These are phyloP conservation scores for Emergomyces orientalis DNA, from an alignment of 2,329 filamentous ascomycete species.

Conservation along the genomic window DNA sequence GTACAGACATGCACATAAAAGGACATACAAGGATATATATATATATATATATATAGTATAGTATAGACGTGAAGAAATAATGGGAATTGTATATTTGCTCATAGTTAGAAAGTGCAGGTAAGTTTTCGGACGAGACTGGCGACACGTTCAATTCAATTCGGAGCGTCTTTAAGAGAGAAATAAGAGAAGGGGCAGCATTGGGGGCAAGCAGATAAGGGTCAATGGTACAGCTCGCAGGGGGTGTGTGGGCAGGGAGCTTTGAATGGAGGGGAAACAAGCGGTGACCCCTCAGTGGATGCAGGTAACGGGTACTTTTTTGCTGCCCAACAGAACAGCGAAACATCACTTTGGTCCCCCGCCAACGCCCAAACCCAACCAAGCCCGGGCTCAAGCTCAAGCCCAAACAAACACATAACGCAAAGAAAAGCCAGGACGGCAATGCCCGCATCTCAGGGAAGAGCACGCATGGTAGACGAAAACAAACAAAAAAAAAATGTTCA, in stretches of 20 bases:
- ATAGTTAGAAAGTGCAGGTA: too few species aligned
- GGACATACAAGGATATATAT: too few species aligned
- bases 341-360: not conserved
- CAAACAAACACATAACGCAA: not conserved
- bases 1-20: not conserved
- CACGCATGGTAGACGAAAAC: too few species aligned
- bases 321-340: conserved; percentile 11
- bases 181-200: too few species aligned
- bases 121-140: too few species aligned
- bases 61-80: not conserved
- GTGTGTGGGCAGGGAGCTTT: not conserved
- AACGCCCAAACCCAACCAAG: not conserved
- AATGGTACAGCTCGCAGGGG: not conserved
- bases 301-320: conserved; percentile 14
- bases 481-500: too few species aligned
- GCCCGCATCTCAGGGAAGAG: not conserved
- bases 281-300: conserved; percentile 17
- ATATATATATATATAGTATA: too few species aligned
- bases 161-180: too few species aligned
- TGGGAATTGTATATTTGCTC: too few species aligned
- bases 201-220: too few species aligned
- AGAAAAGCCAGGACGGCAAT: not conserved
- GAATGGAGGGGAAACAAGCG: conserved; percentile 11
- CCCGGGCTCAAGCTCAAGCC: not conserved
- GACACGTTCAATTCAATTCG: too few species aligned